Evolutionary conservation across 1,284 basidiomycete species (phyloP), one percentile per base, ranked within the genome.

Genomic region (Austroboletus niveus): DNA sequence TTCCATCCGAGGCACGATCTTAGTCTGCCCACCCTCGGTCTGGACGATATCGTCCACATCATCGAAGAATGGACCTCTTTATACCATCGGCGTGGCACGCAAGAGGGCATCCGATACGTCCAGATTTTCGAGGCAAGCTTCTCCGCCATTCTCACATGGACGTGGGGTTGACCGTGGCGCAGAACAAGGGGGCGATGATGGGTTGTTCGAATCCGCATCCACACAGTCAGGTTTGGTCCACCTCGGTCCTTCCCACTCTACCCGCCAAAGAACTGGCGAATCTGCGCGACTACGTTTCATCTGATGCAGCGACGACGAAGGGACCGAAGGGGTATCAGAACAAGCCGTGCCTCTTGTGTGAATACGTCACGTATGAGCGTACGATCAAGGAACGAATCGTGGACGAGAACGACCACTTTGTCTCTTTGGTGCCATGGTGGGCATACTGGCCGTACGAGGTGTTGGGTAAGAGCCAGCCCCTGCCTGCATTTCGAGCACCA

Each of bases 161-260:
- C 17, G 14, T 22, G 1, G 22, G 36, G 34, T 24, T 48, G 51
- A 49, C 44, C 45, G 45, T 43, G 5, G 44, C 24, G 45, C 36
- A 97, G 88, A 98, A 97, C 73, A 96, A 96, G 70, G 95, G 94
- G 7, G 74, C 86, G 3, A 94, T 94, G 74, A 97, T 98, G 95
- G 95, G 95, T 8, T 96, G 93, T 65, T 94, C 90, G 10, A 98
- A 97, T 63, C 93, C 94, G 20, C 95, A 98, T 65, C 94, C 95
- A 0, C 95, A 98, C 68, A 92, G 94, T 12, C 95, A 98, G 72
- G 83, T 89, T 14, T 96, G 94, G 92, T 89, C 88, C 2, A 71
- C 90, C 5, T 91, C 87, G 2, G 79, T 78, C 34, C 72, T 94
- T 5, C 93, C 93, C 1, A 81, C 85, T 10, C 70, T 90, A 43